These are phyloP conservation scores for Penicillium taxi DNA, from an alignment of 495 filamentous ascomycete genomes.

Conservation along the genomic window DNA sequence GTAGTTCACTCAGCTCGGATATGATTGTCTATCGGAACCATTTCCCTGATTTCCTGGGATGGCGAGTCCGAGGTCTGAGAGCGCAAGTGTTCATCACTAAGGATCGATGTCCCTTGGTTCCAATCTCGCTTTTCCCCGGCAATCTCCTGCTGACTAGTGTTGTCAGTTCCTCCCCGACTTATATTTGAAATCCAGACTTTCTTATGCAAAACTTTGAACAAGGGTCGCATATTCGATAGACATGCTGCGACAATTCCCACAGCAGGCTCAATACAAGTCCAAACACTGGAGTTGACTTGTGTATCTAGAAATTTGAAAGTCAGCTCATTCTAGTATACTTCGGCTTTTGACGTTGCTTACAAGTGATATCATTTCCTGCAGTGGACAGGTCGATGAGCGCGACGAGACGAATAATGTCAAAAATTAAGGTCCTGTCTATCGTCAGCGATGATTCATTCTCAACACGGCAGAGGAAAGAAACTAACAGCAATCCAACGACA, in stretches of 20 bases:
- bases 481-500: constrained; percentile 30
- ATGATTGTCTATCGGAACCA: no score
- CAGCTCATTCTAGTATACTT: constrained; percentile 1
- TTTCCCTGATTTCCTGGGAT: no score
- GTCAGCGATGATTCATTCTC: constrained; percentile 1
- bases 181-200: constrained; percentile 13
- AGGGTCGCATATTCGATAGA: constrained; percentile 27
- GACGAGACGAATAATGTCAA: constrained; percentile 24
- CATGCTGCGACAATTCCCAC: constrained; percentile 30
- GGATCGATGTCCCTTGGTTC: constrained; percentile 9
- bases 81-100: constrained; percentile 1
- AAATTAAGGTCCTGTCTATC: constrained; percentile 16
- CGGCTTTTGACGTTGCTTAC: background rate
- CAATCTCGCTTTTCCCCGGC: constrained; percentile 9
- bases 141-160: constrained; percentile 12
- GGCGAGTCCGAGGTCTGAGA: no score
- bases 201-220: constrained; percentile 20
- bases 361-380: constrained; percentile 22
- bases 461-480: background rate
- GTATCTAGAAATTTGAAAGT: constrained; percentile 14
- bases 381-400: constrained; percentile 16
- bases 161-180: constrained; percentile 1
- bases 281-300: constrained; percentile 26
- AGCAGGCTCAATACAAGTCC: constrained; percentile 32
- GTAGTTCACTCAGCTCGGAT: no score